phyloP scores from a whole-genome alignment of 2,329 filamentous ascomycete genomes.

The Fusarium veterinarium region DNA sequence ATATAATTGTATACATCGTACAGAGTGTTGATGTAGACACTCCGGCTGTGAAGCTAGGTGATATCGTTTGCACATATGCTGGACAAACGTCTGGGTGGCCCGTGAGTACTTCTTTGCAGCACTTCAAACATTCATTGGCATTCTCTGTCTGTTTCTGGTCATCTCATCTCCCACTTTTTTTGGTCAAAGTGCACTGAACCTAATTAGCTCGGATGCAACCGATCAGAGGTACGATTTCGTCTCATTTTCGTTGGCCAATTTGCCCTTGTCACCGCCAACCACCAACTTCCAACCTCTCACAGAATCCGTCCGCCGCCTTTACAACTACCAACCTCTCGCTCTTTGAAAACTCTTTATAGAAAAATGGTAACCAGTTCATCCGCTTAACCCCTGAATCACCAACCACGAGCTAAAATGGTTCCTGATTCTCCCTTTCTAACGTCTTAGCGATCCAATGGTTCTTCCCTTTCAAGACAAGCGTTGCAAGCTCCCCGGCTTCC shows the following conservation, averaged over 20 bases:
- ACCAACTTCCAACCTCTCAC: slow-evolving; percentile 21
- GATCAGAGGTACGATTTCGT: slow-evolving; percentile 36
- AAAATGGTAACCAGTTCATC: background rate
- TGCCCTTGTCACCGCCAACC: slow-evolving; percentile 20
- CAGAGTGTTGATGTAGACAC: background rate
- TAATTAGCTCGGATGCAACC: slow-evolving; percentile 38
- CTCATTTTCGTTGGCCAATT: background rate
- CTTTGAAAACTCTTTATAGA: background rate
- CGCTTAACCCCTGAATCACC: slow-evolving; percentile 22
- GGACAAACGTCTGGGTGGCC: slow-evolving; percentile 9
- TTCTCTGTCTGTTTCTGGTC: background rate
- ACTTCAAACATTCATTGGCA: background rate
- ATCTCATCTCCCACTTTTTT: slow-evolving; percentile 30
- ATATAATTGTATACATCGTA: background rate
- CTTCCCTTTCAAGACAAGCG: slow-evolving; percentile 35
- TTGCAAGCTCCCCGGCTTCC: slow-evolving; percentile 38
- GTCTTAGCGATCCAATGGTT: slow-evolving; percentile 40
- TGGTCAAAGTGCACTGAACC: slow-evolving; percentile 10
- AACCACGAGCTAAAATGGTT: slow-evolving; percentile 36
- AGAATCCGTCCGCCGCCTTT: slow-evolving; percentile 6
- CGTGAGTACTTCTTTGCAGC: slow-evolving; percentile 17
- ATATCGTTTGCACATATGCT: background rate
- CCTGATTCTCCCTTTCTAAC: slow-evolving; percentile 24
- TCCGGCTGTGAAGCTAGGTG: background rate
- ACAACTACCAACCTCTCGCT: slow-evolving; percentile 26